Evolutionary conservation across 2,329 filamentous ascomycete genomes (phyloP), one percentile per base, ranked within the genome.

Genomic region (Pyrenophora teres): DNA sequence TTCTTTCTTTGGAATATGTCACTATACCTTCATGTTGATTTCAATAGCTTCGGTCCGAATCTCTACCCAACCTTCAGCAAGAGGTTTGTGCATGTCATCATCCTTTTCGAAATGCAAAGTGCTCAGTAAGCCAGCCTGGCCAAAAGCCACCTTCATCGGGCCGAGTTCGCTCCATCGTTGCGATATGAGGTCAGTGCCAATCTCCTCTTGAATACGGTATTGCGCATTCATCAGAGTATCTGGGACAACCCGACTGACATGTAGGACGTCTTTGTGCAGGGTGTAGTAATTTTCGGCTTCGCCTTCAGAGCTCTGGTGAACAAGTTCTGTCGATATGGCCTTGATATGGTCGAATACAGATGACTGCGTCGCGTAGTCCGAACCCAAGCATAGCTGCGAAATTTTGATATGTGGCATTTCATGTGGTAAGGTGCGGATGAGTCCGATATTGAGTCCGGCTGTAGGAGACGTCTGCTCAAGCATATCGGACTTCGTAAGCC

Each of bases 61-160:
- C 9, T 39, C 18, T 13, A 39, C 19, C 10, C 7, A 23, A 6
- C 13, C 36, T 12, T 23, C 9, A n/a, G 8, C 7, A 4, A 39
- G 19, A 5, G 36, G 18, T 2, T 3, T 12, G 9, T 12, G n/a
- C 9, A 19, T 4, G 18, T 13, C 16, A 4, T 12, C 23, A 21
- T 39, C 10, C 4, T 4, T 4, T 13, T 10, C 6, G 18, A 39
- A 25, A 13, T 6, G 23, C 7, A 39, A 9, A 6, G 40, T 40
- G 0, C 50, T 51, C 0, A 69, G 59, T 16, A 57, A 46, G n/a
- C 67, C 67, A 12, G 40, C 38, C n/a, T 55, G 48, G 5, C 39
- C 40, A 23, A 27, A 44, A 21, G 36, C 16, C 8, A 19, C 36
- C 8, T 19, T 9, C 4, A 38, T 16, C 3, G 36, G 16, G 16